Evolutionary conservation across 805 yeast species (phyloP).

Genomic region (Blastobotrys terrestris): DNA sequence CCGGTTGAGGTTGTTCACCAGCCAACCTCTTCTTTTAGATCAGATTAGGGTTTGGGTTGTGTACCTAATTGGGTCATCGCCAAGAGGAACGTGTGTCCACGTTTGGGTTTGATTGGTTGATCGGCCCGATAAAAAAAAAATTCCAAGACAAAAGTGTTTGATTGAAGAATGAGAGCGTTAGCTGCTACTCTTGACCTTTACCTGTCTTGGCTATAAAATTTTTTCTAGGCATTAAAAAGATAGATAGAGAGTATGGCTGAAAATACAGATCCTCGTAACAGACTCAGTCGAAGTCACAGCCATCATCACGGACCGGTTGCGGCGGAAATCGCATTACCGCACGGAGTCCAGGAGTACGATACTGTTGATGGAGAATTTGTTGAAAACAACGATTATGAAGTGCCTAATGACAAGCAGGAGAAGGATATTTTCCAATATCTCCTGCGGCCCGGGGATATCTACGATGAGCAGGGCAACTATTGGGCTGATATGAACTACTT

Average conservation of each 20-base stretch:
- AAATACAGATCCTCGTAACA: neutral
- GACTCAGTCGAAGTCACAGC: neutral
- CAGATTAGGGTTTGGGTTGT: neutral
- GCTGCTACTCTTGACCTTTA: neutral
- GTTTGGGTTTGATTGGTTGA: neutral
- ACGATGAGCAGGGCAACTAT: slow-evolving; percentile 29
- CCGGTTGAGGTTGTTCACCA: neutral
- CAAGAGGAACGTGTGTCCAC: neutral
- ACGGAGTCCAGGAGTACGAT: slow-evolving; percentile 33
- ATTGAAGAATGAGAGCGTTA: neutral
- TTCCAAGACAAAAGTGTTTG: neutral
- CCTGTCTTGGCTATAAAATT: neutral
- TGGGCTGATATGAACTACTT: slow-evolving; percentile 34
- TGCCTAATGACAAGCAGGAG: slow-evolving; percentile 27
- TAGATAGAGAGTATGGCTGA: neutral
- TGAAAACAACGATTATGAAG: slow-evolving; percentile 21
- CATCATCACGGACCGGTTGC: slow-evolving; percentile 30
- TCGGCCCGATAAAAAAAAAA: neutral
- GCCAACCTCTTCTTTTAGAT: neutral
- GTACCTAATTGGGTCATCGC: neutral
- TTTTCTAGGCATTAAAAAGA: too few relatives aligned
- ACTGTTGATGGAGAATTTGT: slow-evolving; percentile 25
- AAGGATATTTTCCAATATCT: slow-evolving; percentile 30
- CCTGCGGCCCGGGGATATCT: slow-evolving; percentile 32
- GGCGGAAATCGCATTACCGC: slow-evolving; percentile 33